Conservation (phyloP, 306 rosid genomes). For the Cucumis sativus region Cucumber_9930_V3 NC_026657.2:39520001-39520500, state of each 20-base stretch:
- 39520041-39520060: constrained; percentile 23
- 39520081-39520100: neutral
- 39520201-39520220: neutral
- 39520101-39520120: neutral
- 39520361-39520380: neutral
- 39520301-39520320: neutral
- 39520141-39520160: neutral
- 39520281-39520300: neutral
- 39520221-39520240: neutral
- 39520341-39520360: neutral
- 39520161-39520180: neutral
- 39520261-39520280: neutral
- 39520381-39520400: neutral
- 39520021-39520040: constrained; percentile 36
- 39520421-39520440: neutral
- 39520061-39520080: neutral
- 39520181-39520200: neutral
- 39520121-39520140: neutral
- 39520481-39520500: neutral
- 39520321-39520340: neutral
- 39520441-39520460: neutral
- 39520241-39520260: neutral
- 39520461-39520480: neutral
- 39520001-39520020: constrained; percentile 93
- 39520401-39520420: neutral